These are phyloP conservation scores for Iberis amara DNA, from an alignment of 441 rosid genomes.

Conservation along the genomic window DNA sequence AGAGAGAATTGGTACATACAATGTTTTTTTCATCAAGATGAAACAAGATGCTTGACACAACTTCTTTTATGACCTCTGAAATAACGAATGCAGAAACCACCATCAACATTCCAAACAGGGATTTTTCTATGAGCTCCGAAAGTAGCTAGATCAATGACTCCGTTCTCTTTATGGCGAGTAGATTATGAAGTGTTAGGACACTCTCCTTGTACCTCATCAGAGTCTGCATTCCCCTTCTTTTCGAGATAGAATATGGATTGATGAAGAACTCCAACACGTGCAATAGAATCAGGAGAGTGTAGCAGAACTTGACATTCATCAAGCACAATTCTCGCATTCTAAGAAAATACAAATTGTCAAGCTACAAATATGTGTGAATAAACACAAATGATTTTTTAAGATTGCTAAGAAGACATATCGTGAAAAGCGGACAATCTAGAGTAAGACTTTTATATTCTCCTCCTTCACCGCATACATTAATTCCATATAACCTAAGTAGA, in stretches of 20 bases:
- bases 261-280: constrained; percentile 90
- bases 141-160: no score
- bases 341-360: constrained; percentile 33
- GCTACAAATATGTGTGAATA: constrained; percentile 22
- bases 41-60: no score
- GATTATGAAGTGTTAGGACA: constrained; percentile 5
- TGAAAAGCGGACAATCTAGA: constrained; percentile 91
- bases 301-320: constrained; percentile 68
- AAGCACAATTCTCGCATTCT: constrained; percentile 79
- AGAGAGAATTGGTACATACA: no score
- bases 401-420: constrained; percentile 39
- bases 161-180: no score
- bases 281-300: constrained; percentile 82
- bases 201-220: constrained; percentile 59
- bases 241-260: constrained; percentile 72
- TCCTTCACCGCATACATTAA: constrained; percentile 96
- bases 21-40: no score
- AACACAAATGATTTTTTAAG: constrained; percentile 13
- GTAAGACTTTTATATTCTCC: constrained; percentile 96
- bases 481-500: constrained; percentile 66
- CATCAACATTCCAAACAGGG: no score
- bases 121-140: no score
- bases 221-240: constrained; percentile 38
- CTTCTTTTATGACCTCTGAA: no score
- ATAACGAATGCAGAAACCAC: no score